phyloP scores from a whole-genome alignment of 148 eudicot species.

The Pharnaceum exiguum region DNA sequence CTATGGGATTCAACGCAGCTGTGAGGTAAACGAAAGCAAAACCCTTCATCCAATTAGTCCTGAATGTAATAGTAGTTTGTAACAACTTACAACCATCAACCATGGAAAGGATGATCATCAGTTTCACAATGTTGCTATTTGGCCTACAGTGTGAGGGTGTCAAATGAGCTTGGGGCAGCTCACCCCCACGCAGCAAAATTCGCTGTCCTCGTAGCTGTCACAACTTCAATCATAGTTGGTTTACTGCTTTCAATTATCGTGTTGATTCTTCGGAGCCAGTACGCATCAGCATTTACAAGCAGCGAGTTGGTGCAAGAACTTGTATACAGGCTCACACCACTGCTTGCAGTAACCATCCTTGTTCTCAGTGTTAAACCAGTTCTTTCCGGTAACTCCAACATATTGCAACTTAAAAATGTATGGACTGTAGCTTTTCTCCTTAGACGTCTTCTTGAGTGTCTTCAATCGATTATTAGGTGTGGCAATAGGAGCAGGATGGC shows the following conservation, averaged over 20 bases:
- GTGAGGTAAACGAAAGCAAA: slow-evolving; percentile 33
- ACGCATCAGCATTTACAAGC: slow-evolving; percentile 32
- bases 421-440: not conserved
- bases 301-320: slow-evolving; percentile 28
- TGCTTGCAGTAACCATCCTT: slow-evolving; percentile 30
- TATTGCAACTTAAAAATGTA: not conserved
- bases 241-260: slow-evolving; percentile 23
- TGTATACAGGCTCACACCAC: slow-evolving; percentile 39
- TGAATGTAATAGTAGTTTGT: no score
- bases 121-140: no score
- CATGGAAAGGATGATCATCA: no score
- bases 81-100: no score
- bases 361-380: slow-evolving; percentile 40
- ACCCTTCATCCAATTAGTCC: no score
- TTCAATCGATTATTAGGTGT: slow-evolving; percentile 36
- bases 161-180: slow-evolving; percentile 51
- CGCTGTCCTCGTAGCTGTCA: slow-evolving; percentile 31
- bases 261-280: slow-evolving; percentile 20
- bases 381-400: slow-evolving; percentile 34
- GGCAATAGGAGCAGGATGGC: slow-evolving; percentile 71
- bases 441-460: not conserved
- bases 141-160: slow-evolving; percentile 47
- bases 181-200: slow-evolving; percentile 43
- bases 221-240: slow-evolving; percentile 26
- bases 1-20: slow-evolving; percentile 50